Evolutionary conservation across 2,329 filamentous ascomycete genomes (phyloP), one percentile per base, ranked within the genome.

Genomic region (Huntiella savannae): DNA sequence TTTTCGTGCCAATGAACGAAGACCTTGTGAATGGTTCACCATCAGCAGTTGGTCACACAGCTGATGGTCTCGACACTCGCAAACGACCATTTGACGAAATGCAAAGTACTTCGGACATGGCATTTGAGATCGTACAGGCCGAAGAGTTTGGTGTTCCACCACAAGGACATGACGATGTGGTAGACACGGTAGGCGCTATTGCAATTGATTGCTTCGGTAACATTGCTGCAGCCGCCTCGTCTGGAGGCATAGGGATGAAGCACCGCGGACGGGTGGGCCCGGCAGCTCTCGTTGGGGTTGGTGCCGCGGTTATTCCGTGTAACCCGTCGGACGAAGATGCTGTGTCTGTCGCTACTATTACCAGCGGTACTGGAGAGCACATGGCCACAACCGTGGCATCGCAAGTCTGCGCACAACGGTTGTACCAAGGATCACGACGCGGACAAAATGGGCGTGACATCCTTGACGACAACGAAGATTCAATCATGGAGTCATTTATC

Each of bases 221-320:
- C 49, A 94, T 98, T 57, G 88, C 92, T 4, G 91, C 88, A 3
- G 91, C 82, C 12, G 94, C 91, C 1, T 98, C 91, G 2, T 98
- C 92, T 12, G 91, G 91, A 4, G 91, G 91, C 1, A 98, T 98
- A 58, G 88, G 91, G 22, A 95, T 98, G 88, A 98, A 98, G 59
- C 87, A 94, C 60, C 76, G 77, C 50, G 92, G 91, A 4, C 80
- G 91, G 33, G 73, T 94, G 52, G 92, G 91, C 0, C 91, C 91
- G 32, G 92, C 91, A 33, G 91, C 91, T 15, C 70, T 98, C 12
- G 83, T 96, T 11, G 88, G 91, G 5, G 76, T 96, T 45, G 91
- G 91, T 47, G 88, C 86, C 15, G 82, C 84, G 33, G 80, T 98
- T 22, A 73, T 95, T n/a, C 88, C 88, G 1, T 67, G 69, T 19